Base-by-base conservation (phyloP, 768 basidiomycete genomes). In the Suillus ampliporus region DNA sequence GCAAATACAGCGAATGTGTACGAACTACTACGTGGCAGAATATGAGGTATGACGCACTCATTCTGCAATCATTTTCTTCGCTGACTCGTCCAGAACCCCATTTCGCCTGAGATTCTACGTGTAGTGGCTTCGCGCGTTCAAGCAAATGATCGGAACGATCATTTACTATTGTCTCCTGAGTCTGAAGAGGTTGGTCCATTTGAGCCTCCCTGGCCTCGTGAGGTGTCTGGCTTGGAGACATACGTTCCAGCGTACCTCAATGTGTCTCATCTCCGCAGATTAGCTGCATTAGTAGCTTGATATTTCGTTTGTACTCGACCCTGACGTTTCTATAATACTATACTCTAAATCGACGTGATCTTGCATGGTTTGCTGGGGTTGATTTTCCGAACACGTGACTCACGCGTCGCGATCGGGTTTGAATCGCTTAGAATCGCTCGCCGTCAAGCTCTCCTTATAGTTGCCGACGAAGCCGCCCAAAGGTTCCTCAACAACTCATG, bases 1-100 rank as follows among this genome's bases (percentile, higher is more conserved):
- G 78, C 97, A 99, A 77, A 99, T 99, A 67, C 97, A 99, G 80
- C 91, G 97, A 74, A 95, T 99, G 89, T 98, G 97, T 77, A 94
- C 93, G 62, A 97, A 97, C 76, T 98, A 99, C 79, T 98, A 97
- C 72, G 96, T 97, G 64, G 97, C 97, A 51, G 97, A 99, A 79
- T 99, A 99, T 75, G 97, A 99, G 87, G 95, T 94, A 68, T 48
- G 69, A 58, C 46, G 82, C 66, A 31, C 58, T 2, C 40, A 50
- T 43, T 34, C 10, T 60, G 11, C 60, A 5, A n/a, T 56, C 13
- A 37, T 21, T 15, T 48, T 41, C 41, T 56, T 59, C 51, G 47
- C 57, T 40, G 60, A 63, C 52, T 60, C 31, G 61, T 52, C 23
- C 67, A 96, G 94, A 95, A 93, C 68, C 97, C 97, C 10, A 98